These are phyloP conservation scores for Tricholoma bakamatsutake DNA, from an alignment of 768 basidiomycete species.

Conservation along the genomic window DNA sequence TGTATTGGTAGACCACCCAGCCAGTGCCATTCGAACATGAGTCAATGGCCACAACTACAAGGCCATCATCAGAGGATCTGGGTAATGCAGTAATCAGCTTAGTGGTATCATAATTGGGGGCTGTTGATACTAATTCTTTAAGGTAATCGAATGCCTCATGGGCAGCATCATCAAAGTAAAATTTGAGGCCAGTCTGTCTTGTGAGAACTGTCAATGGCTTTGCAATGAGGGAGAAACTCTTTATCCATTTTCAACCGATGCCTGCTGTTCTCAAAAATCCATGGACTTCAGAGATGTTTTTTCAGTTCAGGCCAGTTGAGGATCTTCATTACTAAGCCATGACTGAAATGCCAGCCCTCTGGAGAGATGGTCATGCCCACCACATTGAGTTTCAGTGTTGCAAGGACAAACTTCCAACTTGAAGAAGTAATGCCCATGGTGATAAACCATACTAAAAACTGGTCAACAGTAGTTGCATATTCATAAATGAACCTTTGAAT, in stretches of 20 bases:
- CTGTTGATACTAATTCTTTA: conserved; percentile 9
- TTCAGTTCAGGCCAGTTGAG: conserved; percentile 19
- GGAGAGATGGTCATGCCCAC: conserved; percentile 22
- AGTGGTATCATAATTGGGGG: no score
- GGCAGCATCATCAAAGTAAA: conserved; percentile 19
- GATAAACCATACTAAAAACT: neutral
- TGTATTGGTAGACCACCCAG: no score
- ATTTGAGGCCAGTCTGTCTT: conserved; percentile 10
- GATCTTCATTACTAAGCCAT: conserved; percentile 19
- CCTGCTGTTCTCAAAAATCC: conserved; percentile 17
- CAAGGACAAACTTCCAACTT: conserved; percentile 22
- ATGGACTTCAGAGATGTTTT: conserved; percentile 13
- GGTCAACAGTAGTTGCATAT: no score
- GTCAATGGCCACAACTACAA: no score
- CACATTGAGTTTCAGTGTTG: conserved; percentile 15
- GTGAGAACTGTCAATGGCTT: conserved; percentile 1
- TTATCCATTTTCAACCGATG: no score
- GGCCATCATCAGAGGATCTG: no score
- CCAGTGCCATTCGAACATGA: no score
- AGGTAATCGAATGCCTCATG: conserved; percentile 19
- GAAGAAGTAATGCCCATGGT: conserved; percentile 26
- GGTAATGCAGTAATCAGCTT: no score
- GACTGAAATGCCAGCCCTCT: conserved; percentile 25
- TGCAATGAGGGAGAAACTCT: no score
- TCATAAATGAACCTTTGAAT: no score